A percentile compares a stretch with the other conserved stretches of the same genome.
Conservation (phyloP, 306 rosid genomes). For the Dicorynia guianensis region DNA sequence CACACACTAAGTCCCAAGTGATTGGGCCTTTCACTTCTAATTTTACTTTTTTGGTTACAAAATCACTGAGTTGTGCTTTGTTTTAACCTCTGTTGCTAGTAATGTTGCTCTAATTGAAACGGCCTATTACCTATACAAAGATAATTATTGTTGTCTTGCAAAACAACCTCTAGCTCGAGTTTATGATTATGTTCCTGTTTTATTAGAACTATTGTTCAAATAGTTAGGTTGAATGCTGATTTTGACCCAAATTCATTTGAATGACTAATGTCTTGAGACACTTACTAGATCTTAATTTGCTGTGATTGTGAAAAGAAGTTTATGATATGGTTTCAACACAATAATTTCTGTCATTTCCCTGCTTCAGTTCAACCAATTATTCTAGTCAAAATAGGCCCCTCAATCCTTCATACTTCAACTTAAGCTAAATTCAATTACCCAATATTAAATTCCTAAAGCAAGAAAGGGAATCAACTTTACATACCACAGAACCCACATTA, state of each 20-base stretch:
- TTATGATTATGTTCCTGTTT: constrained; percentile 77
- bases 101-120: constrained; percentile 48
- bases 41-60: constrained; percentile 45
- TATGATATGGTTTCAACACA: constrained; percentile 46
- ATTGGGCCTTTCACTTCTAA: constrained; percentile 49
- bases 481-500: background rate
- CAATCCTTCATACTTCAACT: constrained; percentile 29
- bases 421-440: background rate
- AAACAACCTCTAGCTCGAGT: constrained; percentile 47
- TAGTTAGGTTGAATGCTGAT: constrained; percentile 52
- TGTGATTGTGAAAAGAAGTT: constrained; percentile 41
- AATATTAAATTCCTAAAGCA: constrained; percentile 2
- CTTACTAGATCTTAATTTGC: constrained; percentile 42
- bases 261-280: constrained; percentile 39
- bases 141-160: constrained; percentile 68
- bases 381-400: constrained; percentile 42
- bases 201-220: constrained; percentile 60
- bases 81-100: constrained; percentile 39
- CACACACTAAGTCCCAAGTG: constrained; percentile 46
- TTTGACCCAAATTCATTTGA: constrained; percentile 58
- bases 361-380: constrained; percentile 39
- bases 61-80: constrained; percentile 25
- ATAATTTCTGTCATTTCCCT: constrained; percentile 46
- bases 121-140: constrained; percentile 47
- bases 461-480: constrained; percentile 27